phyloP scores from a whole-genome alignment of 2,329 filamentous ascomycete genomes.

The Ceratocystis cubensis region DNA sequence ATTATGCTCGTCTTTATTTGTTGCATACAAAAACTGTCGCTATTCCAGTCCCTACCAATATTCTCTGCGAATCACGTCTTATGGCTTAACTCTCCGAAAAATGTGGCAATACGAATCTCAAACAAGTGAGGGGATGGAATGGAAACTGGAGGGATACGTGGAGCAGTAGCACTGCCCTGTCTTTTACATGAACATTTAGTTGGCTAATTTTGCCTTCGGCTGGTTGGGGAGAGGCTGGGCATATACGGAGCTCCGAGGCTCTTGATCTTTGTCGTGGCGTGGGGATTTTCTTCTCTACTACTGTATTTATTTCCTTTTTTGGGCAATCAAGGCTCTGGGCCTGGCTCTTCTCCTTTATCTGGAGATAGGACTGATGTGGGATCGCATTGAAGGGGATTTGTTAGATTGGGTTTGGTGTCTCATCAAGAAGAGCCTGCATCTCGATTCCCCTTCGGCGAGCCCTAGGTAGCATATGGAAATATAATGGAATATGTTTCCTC shows the following conservation, averaged over 20 bases:
- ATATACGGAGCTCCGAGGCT: conserved; percentile 2
- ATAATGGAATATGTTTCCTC: conserved; percentile 3
- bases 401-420: neutral
- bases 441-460: neutral
- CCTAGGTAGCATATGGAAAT: neutral
- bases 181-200: neutral
- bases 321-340: neutral
- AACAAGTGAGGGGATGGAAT: neutral
- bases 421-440: neutral
- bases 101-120: conserved; percentile 8
- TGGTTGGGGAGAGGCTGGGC: neutral
- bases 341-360: neutral
- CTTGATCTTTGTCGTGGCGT: too few species aligned
- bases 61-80: neutral
- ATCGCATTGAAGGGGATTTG: neutral
- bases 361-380: neutral
- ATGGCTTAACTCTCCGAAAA: neutral
- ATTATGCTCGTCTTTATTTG: neutral
- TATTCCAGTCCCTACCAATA: neutral
- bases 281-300: neutral
- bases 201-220: neutral
- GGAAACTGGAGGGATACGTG: neutral
- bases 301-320: neutral
- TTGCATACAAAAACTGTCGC: neutral
- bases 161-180: neutral